Evolutionary conservation across 2,329 filamentous ascomycete genomes (phyloP).

Genomic region (Monosporascus sp.): DNA sequence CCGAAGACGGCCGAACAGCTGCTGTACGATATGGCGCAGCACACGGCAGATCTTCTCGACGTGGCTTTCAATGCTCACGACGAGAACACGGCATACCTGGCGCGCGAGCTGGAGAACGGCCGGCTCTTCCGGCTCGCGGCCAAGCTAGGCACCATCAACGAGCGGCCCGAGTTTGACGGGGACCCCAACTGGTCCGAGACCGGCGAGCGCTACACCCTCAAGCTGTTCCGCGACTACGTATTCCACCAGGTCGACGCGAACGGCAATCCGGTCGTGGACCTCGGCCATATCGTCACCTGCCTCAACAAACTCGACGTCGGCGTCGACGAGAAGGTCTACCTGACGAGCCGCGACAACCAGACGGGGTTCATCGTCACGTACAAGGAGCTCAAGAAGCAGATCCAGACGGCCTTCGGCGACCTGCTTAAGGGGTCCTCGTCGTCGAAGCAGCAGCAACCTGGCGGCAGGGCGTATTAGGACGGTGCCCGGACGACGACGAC

Average conservation of each 20-base stretch:
- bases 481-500: background rate
- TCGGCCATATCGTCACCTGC: conserved; percentile 81
- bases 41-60: conserved; percentile 72
- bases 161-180: conserved; percentile 78
- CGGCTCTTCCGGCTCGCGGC: conserved; percentile 71
- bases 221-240: conserved; percentile 93
- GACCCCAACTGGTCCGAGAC: conserved; percentile 84
- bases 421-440: conserved; percentile 39
- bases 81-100: conserved; percentile 64
- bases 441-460: conserved; percentile 6
- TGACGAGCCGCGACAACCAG: conserved; percentile 87
- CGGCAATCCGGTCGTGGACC: conserved; percentile 75
- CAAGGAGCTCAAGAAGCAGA: conserved; percentile 73
- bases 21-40: conserved; percentile 69
- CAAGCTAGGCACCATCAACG: conserved; percentile 85
- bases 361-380: conserved; percentile 85
- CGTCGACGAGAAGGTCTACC: conserved; percentile 75
- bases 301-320: conserved; percentile 92
- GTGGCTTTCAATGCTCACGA: conserved; percentile 76
- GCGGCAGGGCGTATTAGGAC: background rate
- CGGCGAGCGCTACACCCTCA: conserved; percentile 86
- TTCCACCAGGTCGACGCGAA: conserved; percentile 91
- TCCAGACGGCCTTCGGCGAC: conserved; percentile 53
- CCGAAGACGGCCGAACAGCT: conserved; percentile 76
- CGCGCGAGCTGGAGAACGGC: conserved; percentile 83